These are phyloP conservation scores for Fragaria ananassa DNA, from an alignment of 306 rosid species.

Conservation along the genomic window DNA sequence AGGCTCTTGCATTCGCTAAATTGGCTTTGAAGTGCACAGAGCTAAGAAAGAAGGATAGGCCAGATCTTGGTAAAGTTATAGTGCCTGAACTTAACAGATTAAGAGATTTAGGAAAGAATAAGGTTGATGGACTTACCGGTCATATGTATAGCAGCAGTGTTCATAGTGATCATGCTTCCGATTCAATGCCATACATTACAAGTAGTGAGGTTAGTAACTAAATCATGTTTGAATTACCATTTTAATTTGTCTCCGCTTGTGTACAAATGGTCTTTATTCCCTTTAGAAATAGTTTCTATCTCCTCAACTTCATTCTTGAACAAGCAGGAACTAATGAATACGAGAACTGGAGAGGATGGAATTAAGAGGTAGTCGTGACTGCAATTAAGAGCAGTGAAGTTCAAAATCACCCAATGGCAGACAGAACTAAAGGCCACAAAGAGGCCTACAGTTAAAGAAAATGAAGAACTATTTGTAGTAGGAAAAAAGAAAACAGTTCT, in stretches of 20 bases:
- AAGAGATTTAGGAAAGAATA: constrained; percentile 46
- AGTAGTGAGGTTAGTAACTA: constrained; percentile 12
- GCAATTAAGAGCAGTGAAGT: neutral
- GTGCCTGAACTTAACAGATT: constrained; percentile 79
- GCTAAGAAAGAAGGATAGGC: constrained; percentile 85
- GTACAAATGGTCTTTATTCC: neutral
- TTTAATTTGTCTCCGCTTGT: neutral
- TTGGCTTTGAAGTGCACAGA: constrained; percentile 71
- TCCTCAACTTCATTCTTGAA: neutral
- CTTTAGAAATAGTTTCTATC: neutral
- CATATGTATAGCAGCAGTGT: constrained; percentile 3
- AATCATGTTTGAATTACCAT: neutral
- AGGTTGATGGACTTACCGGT: constrained; percentile 4
- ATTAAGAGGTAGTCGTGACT: neutral
- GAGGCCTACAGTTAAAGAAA: neutral
- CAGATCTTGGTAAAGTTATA: constrained; percentile 62
- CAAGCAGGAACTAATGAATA: neutral
- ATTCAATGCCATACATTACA: constrained; percentile 13
- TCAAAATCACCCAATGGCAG: neutral
- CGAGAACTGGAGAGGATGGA: neutral
- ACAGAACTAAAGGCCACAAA: neutral
- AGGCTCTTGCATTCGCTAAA: constrained; percentile 61
- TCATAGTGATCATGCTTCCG: constrained; percentile 28
- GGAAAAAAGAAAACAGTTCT: neutral
- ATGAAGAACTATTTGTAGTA: neutral